phyloP scores from a whole-genome alignment of 2,329 filamentous ascomycete species.

The Aspergillus sojae region DNA sequence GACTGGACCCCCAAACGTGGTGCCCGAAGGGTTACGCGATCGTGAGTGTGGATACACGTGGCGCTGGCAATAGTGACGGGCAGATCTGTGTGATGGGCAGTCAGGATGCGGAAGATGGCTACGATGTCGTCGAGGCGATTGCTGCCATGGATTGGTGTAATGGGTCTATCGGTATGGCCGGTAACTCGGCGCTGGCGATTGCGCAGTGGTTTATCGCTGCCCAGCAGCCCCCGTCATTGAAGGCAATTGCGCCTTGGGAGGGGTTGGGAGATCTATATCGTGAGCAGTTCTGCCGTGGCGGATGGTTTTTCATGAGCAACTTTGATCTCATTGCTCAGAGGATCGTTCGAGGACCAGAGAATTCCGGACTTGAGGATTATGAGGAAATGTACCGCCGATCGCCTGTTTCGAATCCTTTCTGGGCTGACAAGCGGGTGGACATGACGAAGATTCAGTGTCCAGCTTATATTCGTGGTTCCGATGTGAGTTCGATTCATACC shows the following conservation, averaged over 20 bases:
- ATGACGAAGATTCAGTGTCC: slow-evolving; percentile 40
- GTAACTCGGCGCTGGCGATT: slow-evolving; percentile 49
- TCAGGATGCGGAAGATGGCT: slow-evolving; percentile 50
- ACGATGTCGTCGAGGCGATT: slow-evolving; percentile 49
- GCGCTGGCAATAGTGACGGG: slow-evolving; percentile 39
- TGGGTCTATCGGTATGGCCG: slow-evolving; percentile 47
- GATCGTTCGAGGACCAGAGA: slow-evolving; percentile 37
- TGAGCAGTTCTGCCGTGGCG: slow-evolving; percentile 51
- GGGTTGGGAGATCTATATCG: slow-evolving; percentile 50
- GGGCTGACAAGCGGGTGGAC: slow-evolving; percentile 43
- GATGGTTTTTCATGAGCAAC: slow-evolving; percentile 41
- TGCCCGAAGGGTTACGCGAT: slow-evolving; percentile 38
- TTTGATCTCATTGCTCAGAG: slow-evolving; percentile 47
- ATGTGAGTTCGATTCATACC: slow-evolving; percentile 37
- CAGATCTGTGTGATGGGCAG: slow-evolving; percentile 43
- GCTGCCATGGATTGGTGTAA: slow-evolving; percentile 50
- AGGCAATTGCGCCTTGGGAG: slow-evolving; percentile 53
- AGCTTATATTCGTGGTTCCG: slow-evolving; percentile 39
- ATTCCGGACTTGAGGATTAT: slow-evolving; percentile 43
- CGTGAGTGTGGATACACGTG: slow-evolving; percentile 39
- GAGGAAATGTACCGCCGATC: slow-evolving; percentile 46
- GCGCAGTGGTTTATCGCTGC: slow-evolving; percentile 49
- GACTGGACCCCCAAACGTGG: slow-evolving; percentile 42
- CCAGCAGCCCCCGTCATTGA: slow-evolving; percentile 44
- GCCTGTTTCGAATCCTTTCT: slow-evolving; percentile 37